These are phyloP conservation scores for Globisporangium spiculum DNA, from an alignment of 352 stramenopile species.

Conservation along the genomic window DNA sequence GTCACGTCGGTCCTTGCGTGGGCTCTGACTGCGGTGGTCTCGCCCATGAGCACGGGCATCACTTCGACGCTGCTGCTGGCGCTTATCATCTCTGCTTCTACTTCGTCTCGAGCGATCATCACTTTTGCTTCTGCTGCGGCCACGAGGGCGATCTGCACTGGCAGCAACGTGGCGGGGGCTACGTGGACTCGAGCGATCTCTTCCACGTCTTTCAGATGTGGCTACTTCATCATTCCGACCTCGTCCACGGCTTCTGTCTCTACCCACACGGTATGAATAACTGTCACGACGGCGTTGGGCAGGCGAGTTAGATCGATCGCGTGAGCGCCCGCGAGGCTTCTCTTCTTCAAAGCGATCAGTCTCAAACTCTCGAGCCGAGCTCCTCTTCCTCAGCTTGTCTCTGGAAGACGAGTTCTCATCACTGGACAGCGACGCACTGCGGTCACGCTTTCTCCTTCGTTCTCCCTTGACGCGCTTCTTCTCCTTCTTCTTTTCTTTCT, in stretches of 20 bases:
- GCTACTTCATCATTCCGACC: background rate
- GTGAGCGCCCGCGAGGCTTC: constrained; percentile 1
- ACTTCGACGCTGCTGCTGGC: background rate
- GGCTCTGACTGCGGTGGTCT: background rate
- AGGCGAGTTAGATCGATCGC: background rate
- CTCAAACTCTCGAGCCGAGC: constrained; percentile 12
- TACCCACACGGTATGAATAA: background rate
- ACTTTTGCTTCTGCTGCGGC: constrained; percentile 6
- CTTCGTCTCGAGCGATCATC: background rate
- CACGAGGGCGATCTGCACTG: background rate
- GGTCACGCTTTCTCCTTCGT: constrained; percentile 35
- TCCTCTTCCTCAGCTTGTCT: constrained; percentile 2
- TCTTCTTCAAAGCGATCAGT: constrained; percentile 8
- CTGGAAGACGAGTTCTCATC: background rate
- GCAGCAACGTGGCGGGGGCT: background rate
- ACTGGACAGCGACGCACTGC: constrained; percentile 13
- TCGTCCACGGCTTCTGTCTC: background rate
- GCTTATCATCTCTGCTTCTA: constrained; percentile 1
- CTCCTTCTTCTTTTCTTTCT: constrained; percentile 73
- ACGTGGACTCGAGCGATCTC: background rate
- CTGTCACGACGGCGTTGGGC: background rate
- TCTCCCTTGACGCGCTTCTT: constrained; percentile 32
- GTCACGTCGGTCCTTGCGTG: background rate
- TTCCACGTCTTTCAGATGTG: background rate
- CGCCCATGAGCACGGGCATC: background rate